Conservation (phyloP, 257 asterid genomes). For the Plantago major region DNA sequence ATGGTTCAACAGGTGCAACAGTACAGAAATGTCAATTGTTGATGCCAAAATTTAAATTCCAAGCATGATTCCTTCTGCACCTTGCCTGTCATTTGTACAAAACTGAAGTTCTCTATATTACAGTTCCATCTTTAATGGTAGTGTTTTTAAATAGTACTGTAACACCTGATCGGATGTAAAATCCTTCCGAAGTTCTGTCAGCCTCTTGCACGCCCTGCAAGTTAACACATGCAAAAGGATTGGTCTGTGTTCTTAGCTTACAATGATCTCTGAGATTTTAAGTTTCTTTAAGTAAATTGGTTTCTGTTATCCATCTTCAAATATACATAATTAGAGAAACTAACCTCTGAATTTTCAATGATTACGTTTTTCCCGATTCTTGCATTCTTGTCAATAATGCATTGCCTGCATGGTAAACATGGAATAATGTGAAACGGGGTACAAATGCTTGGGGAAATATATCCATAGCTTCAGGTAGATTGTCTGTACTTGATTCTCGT, state of each 20-base stretch:
- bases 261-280: not conserved
- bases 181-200: slow-evolving; percentile 89
- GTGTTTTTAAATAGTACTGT: slow-evolving; percentile 67
- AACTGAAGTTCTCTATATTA: slow-evolving; percentile 40
- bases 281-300: not conserved
- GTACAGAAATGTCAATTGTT: not conserved
- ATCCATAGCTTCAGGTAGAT: slow-evolving; percentile 15
- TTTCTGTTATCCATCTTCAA: not conserved
- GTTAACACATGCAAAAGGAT: slow-evolving; percentile 16
- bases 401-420: slow-evolving; percentile 46
- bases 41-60: slow-evolving; percentile 18
- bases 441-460: slow-evolving; percentile 10
- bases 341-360: slow-evolving; percentile 86
- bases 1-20: not conserved
- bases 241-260: slow-evolving; percentile 16
- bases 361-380: slow-evolving; percentile 83
- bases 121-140: slow-evolving; percentile 73
- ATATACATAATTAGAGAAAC: slow-evolving; percentile 12
- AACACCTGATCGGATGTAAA: slow-evolving; percentile 84
- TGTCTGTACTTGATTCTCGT: slow-evolving; percentile 71
- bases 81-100: slow-evolving; percentile 17
- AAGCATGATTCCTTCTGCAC: slow-evolving; percentile 14
- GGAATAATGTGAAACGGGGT: slow-evolving; percentile 7
- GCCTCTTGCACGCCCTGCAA: slow-evolving; percentile 94
- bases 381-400: slow-evolving; percentile 95